These are phyloP conservation scores for Fusarium illudens DNA, from an alignment of 2,329 filamentous ascomycete genomes.

Conservation along the genomic window DNA sequence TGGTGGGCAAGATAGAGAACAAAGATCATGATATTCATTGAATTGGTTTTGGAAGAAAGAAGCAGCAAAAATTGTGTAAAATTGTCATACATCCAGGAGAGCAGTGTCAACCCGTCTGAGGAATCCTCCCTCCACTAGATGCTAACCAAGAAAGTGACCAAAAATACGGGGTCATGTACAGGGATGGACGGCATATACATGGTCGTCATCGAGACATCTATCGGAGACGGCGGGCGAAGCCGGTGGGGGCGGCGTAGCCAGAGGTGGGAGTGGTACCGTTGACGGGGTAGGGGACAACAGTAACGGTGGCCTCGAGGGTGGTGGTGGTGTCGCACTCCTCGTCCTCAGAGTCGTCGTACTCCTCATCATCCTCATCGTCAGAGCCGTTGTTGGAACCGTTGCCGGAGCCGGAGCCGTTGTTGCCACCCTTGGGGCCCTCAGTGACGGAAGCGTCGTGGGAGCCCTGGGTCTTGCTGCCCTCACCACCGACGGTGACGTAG, in stretches of 20 bases:
- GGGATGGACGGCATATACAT: slow-evolving; percentile 29
- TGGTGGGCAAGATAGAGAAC: slow-evolving; percentile 35
- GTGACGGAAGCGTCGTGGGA: slow-evolving; percentile 35
- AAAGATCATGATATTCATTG: slow-evolving; percentile 43
- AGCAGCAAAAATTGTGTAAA: slow-evolving; percentile 20
- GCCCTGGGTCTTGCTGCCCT: slow-evolving; percentile 32
- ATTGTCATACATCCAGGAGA: slow-evolving; percentile 42
- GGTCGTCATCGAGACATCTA: slow-evolving; percentile 36
- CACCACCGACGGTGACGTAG: slow-evolving; percentile 46
- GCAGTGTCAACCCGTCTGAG: slow-evolving; percentile 27
- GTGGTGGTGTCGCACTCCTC: slow-evolving; percentile 40
- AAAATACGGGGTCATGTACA: slow-evolving; percentile 39
- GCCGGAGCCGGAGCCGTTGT: background rate
- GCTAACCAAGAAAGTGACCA: slow-evolving; percentile 33
- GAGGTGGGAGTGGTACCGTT: slow-evolving; percentile 49
- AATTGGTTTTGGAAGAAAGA: slow-evolving; percentile 37
- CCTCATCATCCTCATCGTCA: slow-evolving; percentile 28
- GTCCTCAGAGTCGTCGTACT: slow-evolving; percentile 25
- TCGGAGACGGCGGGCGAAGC: slow-evolving; percentile 47
- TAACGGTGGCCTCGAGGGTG: slow-evolving; percentile 45
- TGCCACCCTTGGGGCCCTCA: slow-evolving; percentile 3
- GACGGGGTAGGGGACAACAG: slow-evolving; percentile 54
- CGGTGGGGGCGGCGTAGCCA: slow-evolving; percentile 48
- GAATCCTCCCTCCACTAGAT: slow-evolving; percentile 33
- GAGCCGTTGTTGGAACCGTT: slow-evolving; percentile 21